Evolutionary conservation across 2,329 filamentous ascomycete species (phyloP), one percentile per base, ranked within the genome.

Genomic region (Stagonosporopsis vannaccii): DNA sequence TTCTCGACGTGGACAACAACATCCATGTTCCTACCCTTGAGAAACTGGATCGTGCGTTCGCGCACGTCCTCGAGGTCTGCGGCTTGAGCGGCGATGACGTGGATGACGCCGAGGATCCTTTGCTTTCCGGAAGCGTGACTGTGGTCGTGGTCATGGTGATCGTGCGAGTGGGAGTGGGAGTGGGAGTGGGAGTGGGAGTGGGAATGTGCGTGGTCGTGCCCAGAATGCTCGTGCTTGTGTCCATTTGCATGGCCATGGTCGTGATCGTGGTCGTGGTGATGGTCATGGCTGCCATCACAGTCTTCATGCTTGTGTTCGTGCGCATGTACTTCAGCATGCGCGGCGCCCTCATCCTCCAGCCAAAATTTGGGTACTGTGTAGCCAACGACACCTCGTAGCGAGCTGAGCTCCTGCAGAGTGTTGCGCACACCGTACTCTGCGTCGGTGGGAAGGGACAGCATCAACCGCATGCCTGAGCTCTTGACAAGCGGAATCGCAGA

Each of bases 311-410:
- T 57, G 26, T 77, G 72, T 17, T 75, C 74, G 53, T 81, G 78
- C 9, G 71, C 72, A 57, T 81, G 78, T 6, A 68, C 70, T 51
- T 79, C 75, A 0, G 76, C 75, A 46, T 78, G 72, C 19, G 75
- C 71, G 2, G 72, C 70, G 15, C 74, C 80, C 26, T 80, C 80
- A 61, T 96, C 92, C 66, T 96, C 91, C 13, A 95, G 80, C 95
- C 95, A 99, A 71, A 98, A 97, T 67, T 92, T 90, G 7, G 94
- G 93, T 1, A 90, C 91, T 0, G 90, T 84, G 69, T 97, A 98
- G 48, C 90, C 88, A 0, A 90, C 88, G 0, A 99, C 94, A 0
- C 94, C 95, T 28, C 90, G 84, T 58, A 98, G 81, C 45, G 89
- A 89, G 43, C 88, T 87, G 8, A 99, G 87, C 6, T 93, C 93